These are phyloP conservation scores for Jaenimonas drosophilae DNA, from an alignment of 208 protist species.

Conservation along the genomic window DNA sequence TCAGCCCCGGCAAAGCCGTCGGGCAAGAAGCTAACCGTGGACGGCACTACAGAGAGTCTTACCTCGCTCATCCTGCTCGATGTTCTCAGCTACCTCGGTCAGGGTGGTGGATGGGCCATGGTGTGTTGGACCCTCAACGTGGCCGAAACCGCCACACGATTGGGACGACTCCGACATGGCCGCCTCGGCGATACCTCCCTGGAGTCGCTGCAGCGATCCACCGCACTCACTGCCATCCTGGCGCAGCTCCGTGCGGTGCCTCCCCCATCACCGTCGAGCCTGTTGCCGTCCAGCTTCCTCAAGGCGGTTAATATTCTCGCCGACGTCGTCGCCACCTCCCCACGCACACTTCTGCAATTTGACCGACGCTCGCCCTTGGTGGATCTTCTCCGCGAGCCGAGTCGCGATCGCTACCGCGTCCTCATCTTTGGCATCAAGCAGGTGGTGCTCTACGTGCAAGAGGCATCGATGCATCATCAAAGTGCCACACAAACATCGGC, in stretches of 20 bases:
- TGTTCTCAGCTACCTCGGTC: conserved; percentile 51
- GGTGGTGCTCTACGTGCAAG: conserved; percentile 44
- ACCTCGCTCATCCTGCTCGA: conserved; percentile 52
- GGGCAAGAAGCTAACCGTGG: conserved; percentile 4
- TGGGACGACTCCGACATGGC: conserved; percentile 27
- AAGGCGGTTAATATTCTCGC: conserved; percentile 15
- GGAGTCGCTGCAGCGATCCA: conserved; percentile 12
- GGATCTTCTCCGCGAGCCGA: conserved; percentile 29
- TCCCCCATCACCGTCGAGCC: conserved; percentile 3
- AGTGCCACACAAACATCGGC: too few species aligned
- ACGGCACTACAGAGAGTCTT: conserved; percentile 16
- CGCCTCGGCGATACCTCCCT: conserved; percentile 5
- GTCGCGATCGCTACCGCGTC: conserved; percentile 41
- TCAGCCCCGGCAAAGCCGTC: too few species aligned
- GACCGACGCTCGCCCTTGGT: conserved; percentile 24
- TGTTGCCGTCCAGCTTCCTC: conserved; percentile 6
- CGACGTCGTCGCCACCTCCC: conserved; percentile 28
- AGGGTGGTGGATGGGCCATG: conserved; percentile 50
- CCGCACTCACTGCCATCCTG: conserved; percentile 36
- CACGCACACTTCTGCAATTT: conserved; percentile 47
- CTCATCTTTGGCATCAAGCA: conserved; percentile 63
- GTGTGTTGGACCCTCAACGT: conserved; percentile 48
- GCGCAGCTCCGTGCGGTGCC: conserved; percentile 53
- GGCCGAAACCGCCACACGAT: conserved; percentile 42
- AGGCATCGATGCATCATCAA: conserved; percentile 15